phyloP scores from a whole-genome alignment of 805 yeast genomes.

The Candida patagonica region DNA sequence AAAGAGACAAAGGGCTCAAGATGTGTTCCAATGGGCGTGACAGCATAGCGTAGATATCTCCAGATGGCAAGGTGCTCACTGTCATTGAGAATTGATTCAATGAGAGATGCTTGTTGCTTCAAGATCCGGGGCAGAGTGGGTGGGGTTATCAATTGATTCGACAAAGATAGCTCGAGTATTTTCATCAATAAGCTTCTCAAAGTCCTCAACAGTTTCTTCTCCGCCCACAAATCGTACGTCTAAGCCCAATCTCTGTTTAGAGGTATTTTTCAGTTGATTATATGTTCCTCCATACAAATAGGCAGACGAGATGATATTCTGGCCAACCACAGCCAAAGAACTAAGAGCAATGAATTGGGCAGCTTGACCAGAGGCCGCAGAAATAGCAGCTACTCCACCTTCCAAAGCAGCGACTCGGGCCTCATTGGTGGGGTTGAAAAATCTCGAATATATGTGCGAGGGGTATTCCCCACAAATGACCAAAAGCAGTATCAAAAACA shows the following conservation, averaged over 20 bases:
- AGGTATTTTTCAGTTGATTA: slow-evolving; percentile 89
- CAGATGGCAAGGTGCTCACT: no score
- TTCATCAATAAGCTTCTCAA: slow-evolving; percentile 65
- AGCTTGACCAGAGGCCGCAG: slow-evolving; percentile 92
- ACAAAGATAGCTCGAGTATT: slow-evolving; percentile 84
- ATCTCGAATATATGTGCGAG: slow-evolving; percentile 82
- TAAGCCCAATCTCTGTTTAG: slow-evolving; percentile 82
- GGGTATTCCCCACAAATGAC: slow-evolving; percentile 72
- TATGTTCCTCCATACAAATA: slow-evolving; percentile 92
- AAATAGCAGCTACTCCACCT: slow-evolving; percentile 84
- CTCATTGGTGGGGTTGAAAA: slow-evolving; percentile 91
- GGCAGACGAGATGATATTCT: slow-evolving; percentile 80
- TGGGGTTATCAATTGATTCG: slow-evolving; percentile 90
- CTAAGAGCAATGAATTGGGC: slow-evolving; percentile 83
- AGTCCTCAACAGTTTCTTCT: slow-evolving; percentile 58
- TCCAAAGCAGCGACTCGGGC: slow-evolving; percentile 88
- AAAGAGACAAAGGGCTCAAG: no score
- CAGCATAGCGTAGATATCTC: no score
- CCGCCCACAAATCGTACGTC: slow-evolving; percentile 80
- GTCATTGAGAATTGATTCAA: no score
- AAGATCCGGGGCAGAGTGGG: slow-evolving; percentile 86
- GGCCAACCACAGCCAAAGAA: slow-evolving; percentile 80
- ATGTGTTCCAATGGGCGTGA: no score
- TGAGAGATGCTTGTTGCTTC: no score
- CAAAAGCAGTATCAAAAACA: slow-evolving; percentile 84